A percentile compares a stretch with the other conserved stretches of the same genome.
Conservation (phyloP, 495 filamentous ascomycete genomes). For the Neurospora hispaniola region DNA sequence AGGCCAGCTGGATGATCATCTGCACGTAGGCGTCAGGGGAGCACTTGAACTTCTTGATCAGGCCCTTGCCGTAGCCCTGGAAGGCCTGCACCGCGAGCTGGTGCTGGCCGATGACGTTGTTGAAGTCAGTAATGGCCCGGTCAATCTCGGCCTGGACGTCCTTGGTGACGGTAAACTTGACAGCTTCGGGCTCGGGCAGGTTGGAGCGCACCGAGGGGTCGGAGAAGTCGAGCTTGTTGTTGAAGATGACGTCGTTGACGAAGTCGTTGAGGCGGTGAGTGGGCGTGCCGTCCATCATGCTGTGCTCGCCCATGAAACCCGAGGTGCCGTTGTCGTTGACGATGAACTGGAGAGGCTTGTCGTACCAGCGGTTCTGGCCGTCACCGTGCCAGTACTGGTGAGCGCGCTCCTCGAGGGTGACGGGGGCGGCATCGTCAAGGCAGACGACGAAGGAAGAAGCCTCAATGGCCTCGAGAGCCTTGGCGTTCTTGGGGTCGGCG, state of each 20-base stretch:
- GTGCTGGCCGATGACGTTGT: constrained; percentile 68
- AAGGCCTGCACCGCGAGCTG: constrained; percentile 90
- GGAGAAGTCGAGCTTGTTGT: constrained; percentile 81
- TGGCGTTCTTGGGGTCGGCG: constrained; percentile 64
- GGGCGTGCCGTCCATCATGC: constrained; percentile 99
- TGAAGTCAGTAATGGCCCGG: constrained; percentile 64
- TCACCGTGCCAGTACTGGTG: constrained; percentile 98
- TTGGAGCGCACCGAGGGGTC: constrained; percentile 64
- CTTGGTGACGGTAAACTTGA: constrained; percentile 68
- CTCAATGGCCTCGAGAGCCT: constrained; percentile 71
- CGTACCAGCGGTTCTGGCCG: constrained; percentile 91
- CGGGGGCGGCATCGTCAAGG: constrained; percentile 83
- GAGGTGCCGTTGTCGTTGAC: constrained; percentile 96
- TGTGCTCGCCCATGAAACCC: constrained; percentile 97
- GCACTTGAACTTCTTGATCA: constrained; percentile 99
- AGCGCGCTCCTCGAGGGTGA: constrained; percentile 92
- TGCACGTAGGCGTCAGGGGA: constrained; percentile 96
- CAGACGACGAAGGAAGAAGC: constrained; percentile 87
- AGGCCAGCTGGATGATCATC: constrained; percentile 97
- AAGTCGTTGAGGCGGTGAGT: constrained; percentile 95
- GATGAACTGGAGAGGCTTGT: constrained; percentile 97
- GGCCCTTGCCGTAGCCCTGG: constrained; percentile 94
- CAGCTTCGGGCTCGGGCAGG: constrained; percentile 65
- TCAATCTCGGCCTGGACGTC: constrained; percentile 65
- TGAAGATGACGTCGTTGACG: constrained; percentile 78